phyloP scores from a whole-genome alignment of 2,329 filamentous ascomycete genomes.

The Fusarium luffae region DNA sequence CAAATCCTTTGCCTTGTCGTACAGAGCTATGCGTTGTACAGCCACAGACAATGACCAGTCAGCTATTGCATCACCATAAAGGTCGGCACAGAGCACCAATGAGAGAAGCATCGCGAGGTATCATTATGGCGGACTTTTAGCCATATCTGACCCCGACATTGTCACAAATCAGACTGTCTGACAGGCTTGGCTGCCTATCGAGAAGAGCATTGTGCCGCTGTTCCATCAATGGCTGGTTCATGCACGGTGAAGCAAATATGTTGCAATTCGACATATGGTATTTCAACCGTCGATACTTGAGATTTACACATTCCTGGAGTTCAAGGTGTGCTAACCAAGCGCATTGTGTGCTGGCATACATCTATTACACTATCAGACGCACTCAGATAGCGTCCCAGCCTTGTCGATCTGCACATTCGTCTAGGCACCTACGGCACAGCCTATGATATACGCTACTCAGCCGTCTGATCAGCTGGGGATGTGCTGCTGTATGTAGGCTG shows the following conservation, averaged over 20 bases:
- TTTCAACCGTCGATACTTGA: constrained; percentile 5
- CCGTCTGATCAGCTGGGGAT: constrained; percentile 36
- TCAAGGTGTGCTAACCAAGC: not conserved
- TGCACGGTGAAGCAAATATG: not conserved
- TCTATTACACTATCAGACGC: constrained; percentile 17
- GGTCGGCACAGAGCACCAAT: constrained; percentile 17
- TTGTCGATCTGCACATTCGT: constrained; percentile 34
- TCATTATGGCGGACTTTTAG: constrained; percentile 12
- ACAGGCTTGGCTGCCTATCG: constrained; percentile 8
- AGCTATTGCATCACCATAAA: constrained; percentile 22
- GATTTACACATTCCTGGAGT: constrained; percentile 24
- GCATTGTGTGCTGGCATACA: constrained; percentile 18
- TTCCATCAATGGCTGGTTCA: constrained; percentile 1
- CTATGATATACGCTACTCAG: constrained; percentile 16
- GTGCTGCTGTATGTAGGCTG: constrained; percentile 36
- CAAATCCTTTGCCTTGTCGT: constrained; percentile 24
- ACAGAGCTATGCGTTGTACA: constrained; percentile 6
- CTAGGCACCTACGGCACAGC: constrained; percentile 31
- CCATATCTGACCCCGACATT: constrained; percentile 21
- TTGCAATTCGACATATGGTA: constrained; percentile 12
- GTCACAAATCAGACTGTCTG: constrained; percentile 25
- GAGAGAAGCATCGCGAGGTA: constrained; percentile 6
- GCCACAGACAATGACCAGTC: constrained; percentile 22
- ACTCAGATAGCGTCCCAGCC: constrained; percentile 30
- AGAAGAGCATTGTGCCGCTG: constrained; percentile 3